Conservation (phyloP, 257 asterid species). For the Forsythia suspensa region DNA sequence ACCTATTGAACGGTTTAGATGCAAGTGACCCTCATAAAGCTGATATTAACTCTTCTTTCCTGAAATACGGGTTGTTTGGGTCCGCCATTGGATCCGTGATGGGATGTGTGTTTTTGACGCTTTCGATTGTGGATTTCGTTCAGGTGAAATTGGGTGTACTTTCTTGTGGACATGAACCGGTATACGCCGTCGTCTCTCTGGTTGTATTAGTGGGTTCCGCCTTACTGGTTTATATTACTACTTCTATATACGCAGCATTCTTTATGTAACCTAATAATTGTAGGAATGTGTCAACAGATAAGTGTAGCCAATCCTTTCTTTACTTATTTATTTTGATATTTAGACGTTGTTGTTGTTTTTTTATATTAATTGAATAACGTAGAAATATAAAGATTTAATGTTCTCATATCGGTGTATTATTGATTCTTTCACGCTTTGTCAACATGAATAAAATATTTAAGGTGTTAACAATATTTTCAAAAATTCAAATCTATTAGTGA, state of each 20-base stretch:
- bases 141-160: constrained; percentile 36
- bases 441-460: too few relatives aligned
- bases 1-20: constrained; percentile 39
- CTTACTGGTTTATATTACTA: constrained; percentile 24
- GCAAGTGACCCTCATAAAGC: constrained; percentile 35
- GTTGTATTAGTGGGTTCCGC: constrained; percentile 27
- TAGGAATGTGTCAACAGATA: not conserved
- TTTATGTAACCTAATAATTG: constrained; percentile 19
- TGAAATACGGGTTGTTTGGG: constrained; percentile 34
- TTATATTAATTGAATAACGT: too few relatives aligned
- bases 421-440: too few relatives aligned
- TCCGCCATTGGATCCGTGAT: constrained; percentile 42
- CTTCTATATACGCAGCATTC: constrained; percentile 41
- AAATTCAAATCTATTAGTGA: too few relatives aligned
- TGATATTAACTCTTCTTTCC: constrained; percentile 30
- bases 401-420: too few relatives aligned
- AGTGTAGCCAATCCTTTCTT: not conserved
- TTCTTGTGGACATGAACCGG: constrained; percentile 38
- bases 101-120: constrained; percentile 40
- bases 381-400: too few relatives aligned
- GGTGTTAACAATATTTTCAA: too few relatives aligned
- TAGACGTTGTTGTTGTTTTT: too few relatives aligned
- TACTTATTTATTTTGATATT: not conserved
- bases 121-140: constrained; percentile 39
- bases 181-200: constrained; percentile 25